Evolutionary conservation across 345 rosid genomes (phyloP).

Genomic region (Crucihimalaya himalaica): DNA sequence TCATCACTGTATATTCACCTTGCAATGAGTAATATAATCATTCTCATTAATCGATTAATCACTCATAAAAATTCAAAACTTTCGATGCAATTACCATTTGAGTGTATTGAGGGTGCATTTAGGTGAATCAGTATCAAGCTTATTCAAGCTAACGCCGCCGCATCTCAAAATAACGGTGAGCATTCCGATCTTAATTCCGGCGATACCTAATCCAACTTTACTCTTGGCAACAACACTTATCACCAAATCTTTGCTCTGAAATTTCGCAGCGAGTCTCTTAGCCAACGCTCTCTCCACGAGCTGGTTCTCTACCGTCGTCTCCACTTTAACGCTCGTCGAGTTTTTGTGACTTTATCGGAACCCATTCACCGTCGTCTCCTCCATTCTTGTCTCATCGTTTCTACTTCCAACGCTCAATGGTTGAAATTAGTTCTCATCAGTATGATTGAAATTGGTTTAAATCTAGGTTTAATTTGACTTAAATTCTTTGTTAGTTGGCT

Average conservation of each 20-base stretch:
- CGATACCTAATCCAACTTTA: slow-evolving; percentile 50
- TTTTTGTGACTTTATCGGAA: slow-evolving; percentile 53
- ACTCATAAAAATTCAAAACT: background rate
- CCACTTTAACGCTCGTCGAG: slow-evolving; percentile 57
- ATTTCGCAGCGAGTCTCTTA: slow-evolving; percentile 42
- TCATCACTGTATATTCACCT: slow-evolving; percentile 32
- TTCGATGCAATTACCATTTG: slow-evolving; percentile 61
- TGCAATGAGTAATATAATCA: slow-evolving; percentile 17
- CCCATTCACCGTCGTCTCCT: slow-evolving; percentile 38
- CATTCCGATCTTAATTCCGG: slow-evolving; percentile 53
- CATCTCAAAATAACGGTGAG: slow-evolving; percentile 57
- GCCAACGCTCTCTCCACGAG: slow-evolving; percentile 45
- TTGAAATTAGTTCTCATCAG: too few species aligned
- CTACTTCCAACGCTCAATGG: slow-evolving; percentile 41
- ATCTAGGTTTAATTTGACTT: too few species aligned
- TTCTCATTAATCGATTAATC: background rate
- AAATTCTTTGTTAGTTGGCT: too few species aligned
- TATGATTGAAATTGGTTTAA: too few species aligned
- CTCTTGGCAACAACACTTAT: slow-evolving; percentile 59
- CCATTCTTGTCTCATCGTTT: slow-evolving; percentile 47
- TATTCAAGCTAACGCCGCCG: slow-evolving; percentile 51
- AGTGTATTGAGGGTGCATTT: slow-evolving; percentile 59
- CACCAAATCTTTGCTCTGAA: slow-evolving; percentile 45
- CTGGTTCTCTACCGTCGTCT: slow-evolving; percentile 50
- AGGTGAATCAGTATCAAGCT: slow-evolving; percentile 59